These are phyloP conservation scores for Diplodia scrobiculata DNA, from an alignment of 2,329 filamentous ascomycete species.

Conservation along the genomic window DNA sequence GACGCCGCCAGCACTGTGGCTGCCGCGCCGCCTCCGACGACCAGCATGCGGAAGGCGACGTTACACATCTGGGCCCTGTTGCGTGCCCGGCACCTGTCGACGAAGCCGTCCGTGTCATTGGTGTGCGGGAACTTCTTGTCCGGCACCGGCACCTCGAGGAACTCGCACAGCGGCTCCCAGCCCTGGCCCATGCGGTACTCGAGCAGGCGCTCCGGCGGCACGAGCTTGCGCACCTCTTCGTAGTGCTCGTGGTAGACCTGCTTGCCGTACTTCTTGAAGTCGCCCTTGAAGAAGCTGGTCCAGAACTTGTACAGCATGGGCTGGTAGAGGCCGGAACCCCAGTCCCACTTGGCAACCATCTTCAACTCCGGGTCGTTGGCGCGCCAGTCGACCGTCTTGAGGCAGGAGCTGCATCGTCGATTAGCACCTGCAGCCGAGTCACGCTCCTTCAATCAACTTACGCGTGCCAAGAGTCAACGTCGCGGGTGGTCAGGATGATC, in stretches of 20 bases:
- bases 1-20: conserved; percentile 37
- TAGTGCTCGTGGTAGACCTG: conserved; percentile 37
- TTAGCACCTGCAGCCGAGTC: conserved; percentile 32
- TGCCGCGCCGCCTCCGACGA: conserved; percentile 53
- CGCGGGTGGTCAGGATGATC: conserved; percentile 40
- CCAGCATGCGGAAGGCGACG: conserved; percentile 54
- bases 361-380: conserved; percentile 35
- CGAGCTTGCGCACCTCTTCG: conserved; percentile 34
- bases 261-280: conserved; percentile 58
- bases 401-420: conserved; percentile 34
- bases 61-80: conserved; percentile 61
- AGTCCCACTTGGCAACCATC: conserved; percentile 36
- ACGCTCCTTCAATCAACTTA: conserved; percentile 31
- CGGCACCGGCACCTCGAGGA: conserved; percentile 36
- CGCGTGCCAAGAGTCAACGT: conserved; percentile 39
- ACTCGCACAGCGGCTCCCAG: conserved; percentile 39
- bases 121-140: conserved; percentile 32
- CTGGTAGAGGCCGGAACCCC: conserved; percentile 53
- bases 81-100: conserved; percentile 56
- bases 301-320: conserved; percentile 72
- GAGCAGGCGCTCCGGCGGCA: conserved; percentile 35
- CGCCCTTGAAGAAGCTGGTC: conserved; percentile 67
- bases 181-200: conserved; percentile 36
- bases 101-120: conserved; percentile 51
- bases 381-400: conserved; percentile 35